Base-by-base conservation (phyloP, 257 asterid genomes). In the Fraxinus cuspidata region DNA sequence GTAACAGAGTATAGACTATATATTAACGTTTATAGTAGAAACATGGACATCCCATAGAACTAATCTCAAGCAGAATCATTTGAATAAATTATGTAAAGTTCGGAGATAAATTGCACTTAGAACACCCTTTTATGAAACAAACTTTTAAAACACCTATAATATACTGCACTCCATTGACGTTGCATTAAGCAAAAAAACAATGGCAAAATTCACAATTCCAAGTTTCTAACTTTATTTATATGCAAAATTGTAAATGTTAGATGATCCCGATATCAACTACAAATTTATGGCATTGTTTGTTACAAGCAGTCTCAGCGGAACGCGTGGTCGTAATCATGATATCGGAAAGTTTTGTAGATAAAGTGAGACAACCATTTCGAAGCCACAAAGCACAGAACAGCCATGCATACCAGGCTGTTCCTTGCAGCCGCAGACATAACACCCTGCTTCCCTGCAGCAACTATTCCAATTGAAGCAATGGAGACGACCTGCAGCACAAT, bases 311-410 rank as follows among this genome's bases (percentile, higher is more conserved):
- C 66, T 85, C 81, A 89, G 35, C 83, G 87, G 63, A 90, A 89
- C 75, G 98, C 99, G 74, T 93, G 98, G 47, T 89, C 94, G 37
- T 95, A 93, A 87, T 95, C 97, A 77, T 95, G 99, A 88, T 83
- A 95, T 34, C 82, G 90, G 88, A 95, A 95, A 63, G 75, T 93
- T 77, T 85, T 91, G 96, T 90, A 87, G 80, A 89, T 78, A 76
- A 95, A 90, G 81, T 88, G 89, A 9, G 98, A 88, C 53, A 91
- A 86, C 98, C 96, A 91, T 82, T 86, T 93, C 5, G 98, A 90
- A 79, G 90, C 94, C 81, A 86, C 68, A 74, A 95, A 93, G 85
- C 94, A 89, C 23, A 95, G 27, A 5, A 95, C 78, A 60, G 97
- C 94, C 76, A 77, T 25, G 9, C 83, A 79, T 70, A 87, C 91